phyloP scores from a whole-genome alignment of 352 stramenopile genomes.

The Pseudoperonospora humuli region DNA sequence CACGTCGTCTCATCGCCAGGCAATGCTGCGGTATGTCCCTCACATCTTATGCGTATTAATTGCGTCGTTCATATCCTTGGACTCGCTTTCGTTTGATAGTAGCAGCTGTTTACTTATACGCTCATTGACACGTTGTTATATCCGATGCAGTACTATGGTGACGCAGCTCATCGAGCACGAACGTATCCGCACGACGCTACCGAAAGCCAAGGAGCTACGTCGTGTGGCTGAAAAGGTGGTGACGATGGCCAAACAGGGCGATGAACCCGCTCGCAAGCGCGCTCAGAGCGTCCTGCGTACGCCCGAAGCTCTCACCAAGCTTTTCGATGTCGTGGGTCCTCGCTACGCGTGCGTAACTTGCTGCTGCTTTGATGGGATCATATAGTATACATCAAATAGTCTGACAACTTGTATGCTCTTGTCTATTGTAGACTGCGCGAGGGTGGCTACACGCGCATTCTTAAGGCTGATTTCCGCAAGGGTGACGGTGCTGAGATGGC shows the following conservation, averaged over 20 bases:
- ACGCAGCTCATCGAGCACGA: conserved; percentile 97
- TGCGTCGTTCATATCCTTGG: no score
- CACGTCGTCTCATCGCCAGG: conserved; percentile 90
- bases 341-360: conserved; percentile 89
- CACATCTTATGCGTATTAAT: no score
- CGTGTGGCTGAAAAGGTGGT: conserved; percentile 93
- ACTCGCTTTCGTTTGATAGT: no score
- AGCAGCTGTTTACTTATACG: no score
- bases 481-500: conserved; percentile 96
- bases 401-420: conserved; percentile 6
- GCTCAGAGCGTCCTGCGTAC: conserved; percentile 86
- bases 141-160: conserved; percentile 85
- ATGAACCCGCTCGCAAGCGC: conserved; percentile 77
- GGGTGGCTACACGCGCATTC: conserved; percentile 93
- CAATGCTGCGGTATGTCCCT: conserved; percentile 88
- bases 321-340: conserved; percentile 93
- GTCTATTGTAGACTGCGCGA: conserved; percentile 37
- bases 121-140: no score
- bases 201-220: conserved; percentile 94
- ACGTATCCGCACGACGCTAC: conserved; percentile 94
- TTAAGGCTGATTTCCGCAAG: conserved; percentile 90
- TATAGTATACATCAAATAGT: background rate
- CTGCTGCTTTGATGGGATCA: background rate
- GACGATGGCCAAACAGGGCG: conserved; percentile 89
- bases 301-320: conserved; percentile 88